Base-by-base conservation (phyloP, 2,329 filamentous ascomycete species). In the Cladosporium velox region DNA sequence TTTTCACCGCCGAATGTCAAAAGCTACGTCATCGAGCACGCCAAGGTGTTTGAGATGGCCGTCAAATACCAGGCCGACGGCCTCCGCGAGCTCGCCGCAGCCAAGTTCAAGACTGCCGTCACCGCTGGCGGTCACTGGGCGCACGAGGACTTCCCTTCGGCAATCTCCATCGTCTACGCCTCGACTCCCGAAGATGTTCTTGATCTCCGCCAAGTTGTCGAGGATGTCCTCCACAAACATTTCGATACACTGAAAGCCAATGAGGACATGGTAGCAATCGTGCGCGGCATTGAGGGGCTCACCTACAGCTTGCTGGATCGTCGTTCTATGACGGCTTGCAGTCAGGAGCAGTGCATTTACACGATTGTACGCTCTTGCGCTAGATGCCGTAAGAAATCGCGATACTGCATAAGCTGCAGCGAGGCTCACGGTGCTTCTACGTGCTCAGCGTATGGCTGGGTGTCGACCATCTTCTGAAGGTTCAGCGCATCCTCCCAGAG, bases 21-120 rank as follows among this genome's bases (percentile, higher is more conserved):
- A 12, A 28, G 21, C 14, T 7, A 14, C 18, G 35, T 64, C 41
- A 34, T 58, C 14, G 38, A 74, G 28, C 79, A 81, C 66, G 77
- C 79, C 49, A 79, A 78, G 65, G 77, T 81, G 38, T 82, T 81
- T 68, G 79, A 79, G n/a, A 77, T 80, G 51, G 79, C 79, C n/a
- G 78, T 80, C 70, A 81, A 81, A 77, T 70, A 70, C 67, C 78
- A 76, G 59, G 77, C 81, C 52, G 66, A 72, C 15, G 78, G 77
- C 59, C 73, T 81, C 21, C 79, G 79, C 67, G 67, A 72, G 4
- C 75, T 81, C 30, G 74, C 79, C 30, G 72, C 73, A 32, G 72
- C 70, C 44, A 81, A 81, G 67, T 81, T 80, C 67, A 70, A 73
- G 15, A 67, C 73, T 24, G 75, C 79, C 49, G 66, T 79, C n/a